Evolutionary conservation across 2,329 filamentous ascomycete genomes (phyloP), one percentile per base, ranked within the genome.

Genomic region (Capronia americana): DNA sequence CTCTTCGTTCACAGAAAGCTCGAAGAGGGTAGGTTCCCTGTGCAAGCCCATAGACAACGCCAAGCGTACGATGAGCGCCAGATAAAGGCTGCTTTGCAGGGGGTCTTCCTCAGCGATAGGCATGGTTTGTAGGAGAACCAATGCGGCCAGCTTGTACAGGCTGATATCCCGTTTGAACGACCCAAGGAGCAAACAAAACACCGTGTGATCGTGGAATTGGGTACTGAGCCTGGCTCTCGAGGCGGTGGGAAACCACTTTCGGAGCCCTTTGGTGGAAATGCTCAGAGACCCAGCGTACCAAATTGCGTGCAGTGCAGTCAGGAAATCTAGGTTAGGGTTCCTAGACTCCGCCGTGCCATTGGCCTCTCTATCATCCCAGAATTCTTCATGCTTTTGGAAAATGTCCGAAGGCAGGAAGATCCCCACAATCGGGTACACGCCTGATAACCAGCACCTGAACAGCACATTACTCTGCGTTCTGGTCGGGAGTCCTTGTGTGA

Each of bases 251-350:
- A 72, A 73, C 68, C 69, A 70, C 28, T 56, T 65, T 30, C 65
- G 65, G 26, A 71, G 58, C 1, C 68, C 71, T 57, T 78, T 76
- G 3, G 78, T 73, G 0, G 81, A 82, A 3, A 82, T 73, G 1
- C 79, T 81, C 8, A 81, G 78, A 2, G 80, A 80, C 3, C 81
- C 81, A n/a, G 80, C 78, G 67, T 81, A 83, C 80, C 80, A 82
- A 34, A 83, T 80, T 7, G 80, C 80, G 67, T 80, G 80, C 4
- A 83, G 71, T 3, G 82, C 69, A 2, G 81, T 79, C 41, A 82
- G 78, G 50, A 82, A 80, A 0, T 78, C 78, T 1, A 79, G 76
- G 54, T 79, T 77, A 0, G 78, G 77, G 57, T 73, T 80, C 3
- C 76, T 63, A 41, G 78, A 74, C 17, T 76, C 76, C 1, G 77